A percentile compares a stretch with the other conserved stretches of the same genome.
phyloP scores from a whole-genome alignment of 345 rosid species.

The Lepidium aucheri region DNA sequence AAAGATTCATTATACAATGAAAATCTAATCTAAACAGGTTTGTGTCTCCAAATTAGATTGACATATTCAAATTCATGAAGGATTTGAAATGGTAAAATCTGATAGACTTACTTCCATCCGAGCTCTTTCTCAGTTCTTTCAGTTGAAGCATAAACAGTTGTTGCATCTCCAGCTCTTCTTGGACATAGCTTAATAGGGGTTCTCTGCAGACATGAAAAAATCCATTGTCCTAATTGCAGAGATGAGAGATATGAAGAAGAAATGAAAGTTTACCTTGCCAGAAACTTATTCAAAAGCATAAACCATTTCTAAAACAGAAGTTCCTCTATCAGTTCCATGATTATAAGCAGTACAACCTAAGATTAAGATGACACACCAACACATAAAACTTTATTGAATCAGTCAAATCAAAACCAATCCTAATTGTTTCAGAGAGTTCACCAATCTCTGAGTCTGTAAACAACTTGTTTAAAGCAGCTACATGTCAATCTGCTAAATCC shows the following conservation, averaged over 20 bases:
- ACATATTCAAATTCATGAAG: background rate
- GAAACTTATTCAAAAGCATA: slow-evolving; percentile 85
- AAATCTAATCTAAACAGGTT: too few species aligned
- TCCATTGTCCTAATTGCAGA: background rate
- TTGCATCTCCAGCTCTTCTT: slow-evolving; percentile 90
- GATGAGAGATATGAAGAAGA: background rate
- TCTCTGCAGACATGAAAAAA: slow-evolving; percentile 39
- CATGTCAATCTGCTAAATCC: slow-evolving; percentile 96
- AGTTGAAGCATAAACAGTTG: slow-evolving; percentile 74
- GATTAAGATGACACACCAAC: too few species aligned
- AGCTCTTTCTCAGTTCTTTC: slow-evolving; percentile 76
- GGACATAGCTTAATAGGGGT: slow-evolving; percentile 73
- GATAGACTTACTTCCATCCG: slow-evolving; percentile 70
- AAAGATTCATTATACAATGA: background rate
- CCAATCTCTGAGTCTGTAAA: slow-evolving; percentile 54
- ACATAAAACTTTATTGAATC: background rate
- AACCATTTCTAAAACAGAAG: slow-evolving; percentile 93
- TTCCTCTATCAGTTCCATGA: slow-evolving; percentile 80
- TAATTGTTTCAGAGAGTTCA: slow-evolving; percentile 1
- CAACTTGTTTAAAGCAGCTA: slow-evolving; percentile 72
- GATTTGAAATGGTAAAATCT: background rate
- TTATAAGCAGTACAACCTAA: slow-evolving; percentile 81
- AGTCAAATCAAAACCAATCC: background rate
- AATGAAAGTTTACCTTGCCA: slow-evolving; percentile 53
- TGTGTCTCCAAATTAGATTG: too few species aligned